Evolutionary conservation across 208 protist species (phyloP).

Genomic region (Histomonas meleagridis): DNA sequence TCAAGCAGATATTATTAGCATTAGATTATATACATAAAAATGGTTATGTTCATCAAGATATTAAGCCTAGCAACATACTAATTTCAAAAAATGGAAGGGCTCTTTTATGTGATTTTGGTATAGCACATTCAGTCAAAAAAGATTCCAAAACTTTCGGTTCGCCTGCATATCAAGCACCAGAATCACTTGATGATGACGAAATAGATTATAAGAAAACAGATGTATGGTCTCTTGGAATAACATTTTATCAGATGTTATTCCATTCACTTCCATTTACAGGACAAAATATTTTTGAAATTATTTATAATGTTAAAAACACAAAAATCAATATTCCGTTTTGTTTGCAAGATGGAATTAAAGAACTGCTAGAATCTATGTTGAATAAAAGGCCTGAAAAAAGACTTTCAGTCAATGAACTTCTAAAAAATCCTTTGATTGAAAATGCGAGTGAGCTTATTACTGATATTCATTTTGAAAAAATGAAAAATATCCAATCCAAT

Average conservation of each 20-base stretch:
- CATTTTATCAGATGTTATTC: background rate
- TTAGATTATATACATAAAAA: background rate
- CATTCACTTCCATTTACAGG: background rate
- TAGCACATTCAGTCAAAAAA: background rate
- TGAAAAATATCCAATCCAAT: too few relatives aligned
- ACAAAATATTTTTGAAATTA: background rate
- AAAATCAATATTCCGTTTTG: too few relatives aligned
- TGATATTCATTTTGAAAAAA: too few relatives aligned
- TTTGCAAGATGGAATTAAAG: too few relatives aligned
- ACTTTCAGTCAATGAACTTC: too few relatives aligned
- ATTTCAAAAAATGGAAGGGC: background rate
- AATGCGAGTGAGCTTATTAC: too few relatives aligned
- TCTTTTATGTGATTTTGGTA: background rate
- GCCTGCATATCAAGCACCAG: slow-evolving; percentile 18
- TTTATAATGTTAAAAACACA: too few relatives aligned
- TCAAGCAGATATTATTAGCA: background rate
- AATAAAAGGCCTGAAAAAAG: too few relatives aligned
- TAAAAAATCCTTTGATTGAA: too few relatives aligned
- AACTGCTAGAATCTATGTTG: too few relatives aligned
- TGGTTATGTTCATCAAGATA: background rate
- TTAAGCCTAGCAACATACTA: background rate
- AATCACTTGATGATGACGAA: slow-evolving; percentile 4
- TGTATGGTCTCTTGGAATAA: slow-evolving; percentile 2
- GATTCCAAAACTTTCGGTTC: background rate
- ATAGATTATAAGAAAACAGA: background rate